Conservation (phyloP, 2,329 filamentous ascomycete species). For the Scedosporium boydii region DNA sequence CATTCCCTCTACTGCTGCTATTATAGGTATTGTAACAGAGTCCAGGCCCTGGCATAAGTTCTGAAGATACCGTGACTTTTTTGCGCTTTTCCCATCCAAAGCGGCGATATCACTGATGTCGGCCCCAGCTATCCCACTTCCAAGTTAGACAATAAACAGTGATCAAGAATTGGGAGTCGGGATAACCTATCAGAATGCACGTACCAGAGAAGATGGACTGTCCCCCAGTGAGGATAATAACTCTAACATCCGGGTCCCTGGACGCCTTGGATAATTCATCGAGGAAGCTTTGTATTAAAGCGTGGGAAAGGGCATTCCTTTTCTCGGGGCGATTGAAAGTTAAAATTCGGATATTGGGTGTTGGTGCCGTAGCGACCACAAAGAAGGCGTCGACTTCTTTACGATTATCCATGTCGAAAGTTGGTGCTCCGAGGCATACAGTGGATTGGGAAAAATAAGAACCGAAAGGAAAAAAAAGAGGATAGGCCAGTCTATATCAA, state of each 20-base stretch:
- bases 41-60: conserved; percentile 28
- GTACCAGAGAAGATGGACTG: conserved; percentile 27
- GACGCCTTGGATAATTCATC: conserved; percentile 15
- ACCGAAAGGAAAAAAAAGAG: too few species aligned
- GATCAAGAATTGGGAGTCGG: background rate
- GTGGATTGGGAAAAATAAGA: too few species aligned
- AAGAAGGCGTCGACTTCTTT: conserved; percentile 3
- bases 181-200: conserved; percentile 5
- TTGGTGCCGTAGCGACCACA: conserved; percentile 17
- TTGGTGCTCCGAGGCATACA: too few species aligned
- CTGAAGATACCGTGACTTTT: conserved; percentile 25
- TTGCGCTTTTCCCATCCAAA: conserved; percentile 21
- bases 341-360: conserved; percentile 33
- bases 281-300: conserved; percentile 37
- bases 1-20: conserved; percentile 40
- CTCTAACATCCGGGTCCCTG: conserved; percentile 19
- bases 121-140: conserved; percentile 19
- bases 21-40: conserved; percentile 31
- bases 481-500: too few species aligned
- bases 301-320: conserved; percentile 47
- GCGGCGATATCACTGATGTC: conserved; percentile 25
- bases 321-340: conserved; percentile 45
- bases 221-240: conserved; percentile 27
- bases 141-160: background rate
- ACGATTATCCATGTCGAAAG: background rate